Percentiles rank a stretch among this genome's conserved stretches.
Conservation (phyloP, 73 alveolate genomes). For the Blepharisma stoltei region DNA sequence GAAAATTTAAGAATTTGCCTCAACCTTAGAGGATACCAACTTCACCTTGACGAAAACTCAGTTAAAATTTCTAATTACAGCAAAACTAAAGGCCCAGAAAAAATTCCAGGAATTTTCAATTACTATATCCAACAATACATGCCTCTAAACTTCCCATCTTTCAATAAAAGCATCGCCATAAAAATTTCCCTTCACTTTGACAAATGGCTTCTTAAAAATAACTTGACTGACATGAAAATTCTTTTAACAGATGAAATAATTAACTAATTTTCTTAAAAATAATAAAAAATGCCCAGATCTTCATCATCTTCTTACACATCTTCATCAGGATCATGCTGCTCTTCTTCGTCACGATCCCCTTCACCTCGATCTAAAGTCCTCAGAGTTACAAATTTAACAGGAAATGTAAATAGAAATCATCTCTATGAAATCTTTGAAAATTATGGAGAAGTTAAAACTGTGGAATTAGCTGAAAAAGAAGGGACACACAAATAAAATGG, state of each 20-base stretch:
- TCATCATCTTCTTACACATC: slow-evolving; percentile 2
- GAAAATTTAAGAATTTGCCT: slow-evolving; percentile 3
- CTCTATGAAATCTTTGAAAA: slow-evolving; percentile 19
- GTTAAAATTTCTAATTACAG: neutral
- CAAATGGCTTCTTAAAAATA: neutral
- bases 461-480: slow-evolving; percentile 15
- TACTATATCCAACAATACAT: slow-evolving; percentile 23
- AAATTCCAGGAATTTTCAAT: neutral
- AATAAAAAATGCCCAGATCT: neutral
- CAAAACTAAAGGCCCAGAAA: neutral
- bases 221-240: slow-evolving; percentile 8
- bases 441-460: slow-evolving; percentile 10
- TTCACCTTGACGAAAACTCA: no score
- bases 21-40: no score
- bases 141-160: slow-evolving; percentile 11
- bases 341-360: slow-evolving; percentile 20
- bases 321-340: neutral
- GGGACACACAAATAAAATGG: no score
- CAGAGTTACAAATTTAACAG: slow-evolving; percentile 2
- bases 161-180: neutral
- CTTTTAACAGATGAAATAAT: neutral
- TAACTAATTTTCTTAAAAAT: no score
- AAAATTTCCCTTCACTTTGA: neutral
- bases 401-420: slow-evolving; percentile 16
- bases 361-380: slow-evolving; percentile 6